Base-by-base conservation (phyloP, 75 land plant genomes). In the Pinus tabuliformis region DNA sequence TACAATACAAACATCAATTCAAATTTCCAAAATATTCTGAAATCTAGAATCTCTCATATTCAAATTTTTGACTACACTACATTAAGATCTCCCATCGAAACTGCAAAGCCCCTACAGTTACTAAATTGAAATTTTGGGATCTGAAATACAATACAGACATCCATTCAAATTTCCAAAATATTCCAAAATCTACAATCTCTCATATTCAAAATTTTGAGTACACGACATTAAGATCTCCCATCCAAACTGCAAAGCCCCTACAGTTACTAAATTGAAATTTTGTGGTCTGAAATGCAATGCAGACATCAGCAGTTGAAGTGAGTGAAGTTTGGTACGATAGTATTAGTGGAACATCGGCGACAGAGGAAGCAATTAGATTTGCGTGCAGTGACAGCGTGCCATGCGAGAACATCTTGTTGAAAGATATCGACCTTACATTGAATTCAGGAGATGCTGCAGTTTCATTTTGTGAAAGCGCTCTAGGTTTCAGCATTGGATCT, bases 341-440 rank as follows among this genome's bases (percentile, higher is more conserved):
- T 84, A 94, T 96, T 42, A 85, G 73, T 17, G 98, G 95, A 52
- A 94, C 98, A 0, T 85, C 98, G 33, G 85, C 75, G 45, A 89
- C 89, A 42, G 22, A 70, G 5, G 36, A 82, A 21, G 98, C 90
- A 42, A 93, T 96, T 73, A 88, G 85, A 24, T 90, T 96, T 66
- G 88, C 86, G 4, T 96, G 99, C 89, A 96, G 99, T 37, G 91
- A 94, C 66, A 76, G 80, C 2, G 90, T 94, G 33, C 95, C 99
- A 12, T 96, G 99, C 85, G 83, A 70, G 76, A 79, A 84, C 66
- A 88, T 96, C n/a, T 79, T 87, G 11, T 73, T 95, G 57, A 65
- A 77, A 76, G 81, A 92, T 77, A 62, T 95, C 56, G 68, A 88
- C 62, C 78, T 91, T 3, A 73, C n/a, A 49, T 11, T 49, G 54